Evolutionary conservation across 1,139 yeast genomes (phyloP), one percentile per base, ranked within the genome.

Genomic region (Magnusiomyces paraingens): DNA sequence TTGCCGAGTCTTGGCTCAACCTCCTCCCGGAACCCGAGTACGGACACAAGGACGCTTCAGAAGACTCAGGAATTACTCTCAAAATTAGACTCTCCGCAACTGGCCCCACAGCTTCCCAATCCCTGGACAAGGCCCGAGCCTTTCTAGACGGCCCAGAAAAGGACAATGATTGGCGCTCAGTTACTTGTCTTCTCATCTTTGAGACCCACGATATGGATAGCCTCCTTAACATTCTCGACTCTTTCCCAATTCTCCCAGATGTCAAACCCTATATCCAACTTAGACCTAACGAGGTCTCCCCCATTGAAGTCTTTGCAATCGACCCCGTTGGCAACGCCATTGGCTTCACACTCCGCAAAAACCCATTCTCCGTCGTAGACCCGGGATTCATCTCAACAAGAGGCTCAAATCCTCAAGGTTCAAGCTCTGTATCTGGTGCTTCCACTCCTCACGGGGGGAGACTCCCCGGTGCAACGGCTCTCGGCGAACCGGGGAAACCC

Each of bases 321-420:
- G 88, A 83, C 64, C 89, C 89, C 2, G 70, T 81, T 59, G 87
- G 87, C 40, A 74, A 73, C 58, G 64, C 80, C 38, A 66, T 83
- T 53, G 87, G 87, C 8, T 83, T 83, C 68, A 78, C 85, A 5
- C 57, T 66, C 14, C 57, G 63, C 42, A 57, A 60, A 44, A 68
- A 68, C 50, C 72, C 74, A 12, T 69, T 69, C 53, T 62, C 70
- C 8, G 52, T 59, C 8, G 61, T 61, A 35, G 60, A 52, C 40
- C 50, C 55, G 6, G 54, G 55, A 1, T 51, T 54, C 29, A 22
- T 53, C 15, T 48, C 55, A 3, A 42, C 50, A 15, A 47, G 58
- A 52, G 46, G 20, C 35, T 12, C 32, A n/a, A 8, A 41, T 26
- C 42, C 14, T 49, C 54, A 12, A 10, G 35, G 11, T 3, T 17